Base-by-base conservation (phyloP, 768 basidiomycete genomes). In the Psilocybe tampanensis region DNA sequence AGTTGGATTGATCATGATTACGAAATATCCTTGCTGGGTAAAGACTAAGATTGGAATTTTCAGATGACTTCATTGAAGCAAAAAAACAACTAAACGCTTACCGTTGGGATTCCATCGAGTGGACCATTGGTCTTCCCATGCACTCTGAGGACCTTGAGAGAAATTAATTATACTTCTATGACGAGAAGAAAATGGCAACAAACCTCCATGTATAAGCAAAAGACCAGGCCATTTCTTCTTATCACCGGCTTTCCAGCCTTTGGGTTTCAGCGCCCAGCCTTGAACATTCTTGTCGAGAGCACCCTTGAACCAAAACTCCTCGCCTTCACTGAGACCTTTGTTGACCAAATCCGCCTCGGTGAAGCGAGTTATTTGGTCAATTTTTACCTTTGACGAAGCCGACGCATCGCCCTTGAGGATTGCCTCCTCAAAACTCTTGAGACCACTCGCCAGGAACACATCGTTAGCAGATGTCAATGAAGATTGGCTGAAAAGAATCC, bases 81-180 rank as follows among this genome's bases (percentile, higher is more conserved):
- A 7, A 21, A 24, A 23, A 29, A 7, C 56, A 55, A 19, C 32
- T 39, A 9, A 29, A 13, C 15, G 12, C 44, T 56, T 54, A 90
- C 90, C 79, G 64, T 94, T 92, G 0, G 88, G 90, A 72, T 97
- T 98, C 95, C 95, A 96, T 52, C 94, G 78, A 24, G 86, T 95
- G 2, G 86, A 89, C 95, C 95, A 98, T 43, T 85, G 80, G 66
- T 97, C 95, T 61, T 87, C 86, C 95, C 94, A 97, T 47, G 90
- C 92, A 24, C 86, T 80, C 67, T 93, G 88, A 5, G 90, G 90
- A 17, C 88, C 87, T 76, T n/a, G n/a, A n/a, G n/a, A 22, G 3
- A 39, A 22, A 58, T 24, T 33, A 44, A 52, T 15, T 8, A 36
- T 11, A 22, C 19, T 19, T 24, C 0, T 11, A 22, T 11, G 2